A percentile compares a stretch with the other conserved stretches of the same genome.
These are phyloP conservation scores for Aaosphaeria arxii DNA, from an alignment of 2,329 filamentous ascomycete species.

Conservation along the genomic window DNA sequence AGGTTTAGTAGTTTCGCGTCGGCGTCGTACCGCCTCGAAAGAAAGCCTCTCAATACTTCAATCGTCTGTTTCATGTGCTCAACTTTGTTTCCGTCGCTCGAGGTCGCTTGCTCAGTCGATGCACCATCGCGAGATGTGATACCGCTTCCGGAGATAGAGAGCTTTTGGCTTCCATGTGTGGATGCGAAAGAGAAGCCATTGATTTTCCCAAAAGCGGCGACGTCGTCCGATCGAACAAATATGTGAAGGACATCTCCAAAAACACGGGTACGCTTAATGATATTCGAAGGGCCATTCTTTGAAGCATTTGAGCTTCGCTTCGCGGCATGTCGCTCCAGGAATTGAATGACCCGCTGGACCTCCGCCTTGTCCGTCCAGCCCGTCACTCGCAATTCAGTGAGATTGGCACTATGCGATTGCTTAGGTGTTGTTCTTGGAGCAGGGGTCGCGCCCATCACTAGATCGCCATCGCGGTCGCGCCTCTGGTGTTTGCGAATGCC, in stretches of 20 bases:
- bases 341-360: constrained; percentile 35
- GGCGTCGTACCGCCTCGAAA: constrained; percentile 71
- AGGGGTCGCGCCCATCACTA: constrained; percentile 53
- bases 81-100: background rate
- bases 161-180: constrained; percentile 26
- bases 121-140: constrained; percentile 8
- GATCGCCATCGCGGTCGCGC: constrained; percentile 60
- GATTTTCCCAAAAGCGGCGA: constrained; percentile 33
- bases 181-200: constrained; percentile 38
- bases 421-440: constrained; percentile 19
- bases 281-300: constrained; percentile 16
- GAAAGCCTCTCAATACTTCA: constrained; percentile 65
- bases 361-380: constrained; percentile 37
- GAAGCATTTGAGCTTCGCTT: constrained; percentile 34
- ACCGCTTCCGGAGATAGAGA: constrained; percentile 14
- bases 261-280: constrained; percentile 35
- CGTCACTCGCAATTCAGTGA: constrained; percentile 37
- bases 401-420: background rate
- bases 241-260: constrained; percentile 38
- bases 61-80: constrained; percentile 37
- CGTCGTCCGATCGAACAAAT: constrained; percentile 35
- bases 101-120: background rate
- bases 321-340: constrained; percentile 35
- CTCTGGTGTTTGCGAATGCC: constrained; percentile 32
- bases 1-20: constrained; percentile 76